Conservation (phyloP, 179 eudicot species). For the Sideroxylon spinosum region DNA sequence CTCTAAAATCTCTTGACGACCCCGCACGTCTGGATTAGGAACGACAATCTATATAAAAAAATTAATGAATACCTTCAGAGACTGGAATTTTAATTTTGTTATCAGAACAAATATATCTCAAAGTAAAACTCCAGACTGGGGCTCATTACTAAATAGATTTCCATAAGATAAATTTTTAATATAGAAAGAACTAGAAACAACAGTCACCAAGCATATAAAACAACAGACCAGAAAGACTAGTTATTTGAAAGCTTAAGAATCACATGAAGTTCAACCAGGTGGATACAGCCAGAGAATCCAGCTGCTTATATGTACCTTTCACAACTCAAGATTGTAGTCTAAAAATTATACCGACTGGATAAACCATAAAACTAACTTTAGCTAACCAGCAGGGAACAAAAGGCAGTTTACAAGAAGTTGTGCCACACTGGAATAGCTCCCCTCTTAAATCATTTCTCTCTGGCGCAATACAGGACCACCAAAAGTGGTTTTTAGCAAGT, state of each 20-base stretch:
- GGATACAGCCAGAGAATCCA: not conserved
- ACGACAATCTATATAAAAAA: constrained; percentile 61
- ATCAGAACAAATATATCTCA: not conserved
- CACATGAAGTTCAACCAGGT: constrained; percentile 12
- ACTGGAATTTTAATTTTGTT: not conserved
- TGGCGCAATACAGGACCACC: constrained; percentile 1
- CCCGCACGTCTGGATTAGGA: constrained; percentile 90
- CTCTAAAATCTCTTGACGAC: constrained; percentile 91
- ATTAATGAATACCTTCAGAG: constrained; percentile 4
- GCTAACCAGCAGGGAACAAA: not conserved
- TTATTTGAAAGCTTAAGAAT: constrained; percentile 7
- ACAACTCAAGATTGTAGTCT: not conserved
- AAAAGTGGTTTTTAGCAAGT: not conserved
- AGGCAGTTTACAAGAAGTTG: not conserved
- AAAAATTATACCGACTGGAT: not conserved
- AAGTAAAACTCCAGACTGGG: not conserved
- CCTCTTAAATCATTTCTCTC: not conserved
- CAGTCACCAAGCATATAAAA: not conserved
- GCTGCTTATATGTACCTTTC: not conserved
- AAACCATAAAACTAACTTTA: not conserved
- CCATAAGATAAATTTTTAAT: not conserved
- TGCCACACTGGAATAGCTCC: not conserved
- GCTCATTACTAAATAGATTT: not conserved
- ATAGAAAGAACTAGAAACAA: not conserved
- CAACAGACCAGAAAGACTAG: constrained; percentile 2